Evolutionary conservation across 495 filamentous ascomycete genomes (phyloP).

Genomic region (Daldinia bambusicola): DNA sequence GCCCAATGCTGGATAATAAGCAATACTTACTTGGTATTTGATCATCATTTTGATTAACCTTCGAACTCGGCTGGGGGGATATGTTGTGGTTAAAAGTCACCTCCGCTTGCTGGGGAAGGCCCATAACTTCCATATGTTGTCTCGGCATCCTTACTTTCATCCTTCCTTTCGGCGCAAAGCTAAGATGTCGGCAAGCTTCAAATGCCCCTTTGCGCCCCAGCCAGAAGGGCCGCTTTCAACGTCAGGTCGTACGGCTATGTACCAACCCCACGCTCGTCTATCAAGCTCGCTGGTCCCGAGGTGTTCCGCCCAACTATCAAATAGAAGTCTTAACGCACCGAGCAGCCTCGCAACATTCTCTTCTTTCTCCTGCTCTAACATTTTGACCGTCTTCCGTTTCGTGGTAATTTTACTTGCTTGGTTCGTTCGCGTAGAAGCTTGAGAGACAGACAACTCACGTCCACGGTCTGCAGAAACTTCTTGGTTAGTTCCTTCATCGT

Average conservation of each 20-base stretch:
- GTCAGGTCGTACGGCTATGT: conserved; percentile 75
- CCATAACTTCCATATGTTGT: background rate
- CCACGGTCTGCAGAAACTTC: conserved; percentile 5
- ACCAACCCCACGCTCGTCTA: conserved; percentile 81
- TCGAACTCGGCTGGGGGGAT: background rate
- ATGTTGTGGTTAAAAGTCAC: background rate
- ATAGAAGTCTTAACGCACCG: conserved; percentile 72
- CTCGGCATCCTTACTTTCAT: conserved; percentile 7
- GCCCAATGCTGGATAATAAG: background rate
- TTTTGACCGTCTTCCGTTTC: conserved; percentile 57
- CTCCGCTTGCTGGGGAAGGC: background rate
- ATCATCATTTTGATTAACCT: background rate
- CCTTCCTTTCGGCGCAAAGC: conserved; percentile 62
- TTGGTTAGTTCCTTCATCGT: background rate
- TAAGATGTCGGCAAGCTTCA: conserved; percentile 73
- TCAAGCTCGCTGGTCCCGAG: conserved; percentile 72
- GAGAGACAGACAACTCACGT: conserved; percentile 9
- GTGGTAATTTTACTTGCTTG: conserved; percentile 27
- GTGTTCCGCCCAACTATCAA: conserved; percentile 71
- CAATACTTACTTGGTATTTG: background rate
- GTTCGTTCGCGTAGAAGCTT: background rate
- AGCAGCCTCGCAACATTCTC: conserved; percentile 73
- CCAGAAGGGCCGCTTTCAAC: conserved; percentile 76
- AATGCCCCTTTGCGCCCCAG: conserved; percentile 81
- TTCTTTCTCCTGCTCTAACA: conserved; percentile 66